phyloP scores from a whole-genome alignment of 2,329 filamentous ascomycete genomes.

The Parafenestella ontariensis region DNA sequence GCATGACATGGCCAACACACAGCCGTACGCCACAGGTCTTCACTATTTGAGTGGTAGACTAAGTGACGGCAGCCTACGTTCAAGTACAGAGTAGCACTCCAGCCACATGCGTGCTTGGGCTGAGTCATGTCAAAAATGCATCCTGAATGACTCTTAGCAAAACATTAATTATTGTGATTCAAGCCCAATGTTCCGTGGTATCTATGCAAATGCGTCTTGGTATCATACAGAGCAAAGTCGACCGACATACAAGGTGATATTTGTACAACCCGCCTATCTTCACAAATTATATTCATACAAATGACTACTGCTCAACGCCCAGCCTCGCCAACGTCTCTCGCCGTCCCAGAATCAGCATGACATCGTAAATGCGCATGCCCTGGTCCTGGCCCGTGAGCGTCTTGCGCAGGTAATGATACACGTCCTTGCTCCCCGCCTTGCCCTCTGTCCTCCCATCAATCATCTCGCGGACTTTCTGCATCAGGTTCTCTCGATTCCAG shows the following conservation, averaged over 20 bases:
- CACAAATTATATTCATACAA: no score
- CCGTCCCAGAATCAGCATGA: constrained; percentile 44
- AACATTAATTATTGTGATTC: no score
- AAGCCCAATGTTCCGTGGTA: no score
- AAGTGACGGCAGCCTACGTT: no score
- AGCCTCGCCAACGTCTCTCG: constrained; percentile 40
- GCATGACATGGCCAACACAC: background rate
- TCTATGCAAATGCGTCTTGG: no score
- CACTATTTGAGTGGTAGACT: background rate
- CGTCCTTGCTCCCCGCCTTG: constrained; percentile 34
- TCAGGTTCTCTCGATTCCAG: constrained; percentile 36
- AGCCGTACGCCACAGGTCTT: background rate
- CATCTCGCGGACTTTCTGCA: constrained; percentile 33
- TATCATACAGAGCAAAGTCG: background rate
- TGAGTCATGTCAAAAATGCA: no score
- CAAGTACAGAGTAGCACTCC: no score
- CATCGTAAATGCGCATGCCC: constrained; percentile 45
- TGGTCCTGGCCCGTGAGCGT: constrained; percentile 40
- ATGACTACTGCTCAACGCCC: constrained; percentile 16
- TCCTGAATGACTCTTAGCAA: no score
- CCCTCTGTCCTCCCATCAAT: constrained; percentile 36
- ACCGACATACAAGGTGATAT: no score
- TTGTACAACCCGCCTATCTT: no score
- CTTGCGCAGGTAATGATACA: constrained; percentile 45
- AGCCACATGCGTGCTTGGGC: no score